phyloP scores from a whole-genome alignment of 2,329 filamentous ascomycete species.

The Talaromyces sp. region DNA sequence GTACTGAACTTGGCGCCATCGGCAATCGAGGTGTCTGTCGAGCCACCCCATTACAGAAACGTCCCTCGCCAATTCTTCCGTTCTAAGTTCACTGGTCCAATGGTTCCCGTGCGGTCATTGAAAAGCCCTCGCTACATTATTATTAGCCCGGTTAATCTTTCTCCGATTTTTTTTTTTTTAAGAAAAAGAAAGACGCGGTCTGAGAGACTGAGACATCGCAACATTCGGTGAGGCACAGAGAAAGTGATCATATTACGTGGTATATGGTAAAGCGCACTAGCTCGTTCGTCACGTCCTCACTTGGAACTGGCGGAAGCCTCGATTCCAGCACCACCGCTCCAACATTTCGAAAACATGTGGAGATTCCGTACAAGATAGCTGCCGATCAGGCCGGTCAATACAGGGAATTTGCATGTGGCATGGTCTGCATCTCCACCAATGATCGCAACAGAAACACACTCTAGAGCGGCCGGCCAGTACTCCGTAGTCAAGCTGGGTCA shows the following conservation, averaged over 20 bases:
- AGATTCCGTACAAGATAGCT: slow-evolving; percentile 2
- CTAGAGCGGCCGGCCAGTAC: background rate
- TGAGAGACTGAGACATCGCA: slow-evolving; percentile 8
- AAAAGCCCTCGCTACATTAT: background rate
- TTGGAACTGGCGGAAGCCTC: slow-evolving; percentile 3
- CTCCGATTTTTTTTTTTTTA: background rate
- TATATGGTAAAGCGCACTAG: background rate
- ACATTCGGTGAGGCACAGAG: background rate
- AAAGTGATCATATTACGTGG: background rate
- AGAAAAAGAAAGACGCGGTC: background rate
- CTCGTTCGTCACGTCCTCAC: slow-evolving; percentile 8
- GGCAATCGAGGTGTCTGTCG: background rate
- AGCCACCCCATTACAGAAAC: background rate
- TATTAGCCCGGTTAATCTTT: background rate
- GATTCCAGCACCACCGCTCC: slow-evolving; percentile 4
- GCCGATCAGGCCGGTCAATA: slow-evolving; percentile 12
- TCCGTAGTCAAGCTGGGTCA: background rate
- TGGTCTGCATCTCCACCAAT: background rate
- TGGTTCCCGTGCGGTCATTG: background rate
- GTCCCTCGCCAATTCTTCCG: background rate
- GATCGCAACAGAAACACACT: background rate
- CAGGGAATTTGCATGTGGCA: slow-evolving; percentile 11
- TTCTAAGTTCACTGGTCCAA: background rate
- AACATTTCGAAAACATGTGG: slow-evolving; percentile 7
- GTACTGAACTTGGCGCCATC: background rate